phyloP scores from a whole-genome alignment of 805 yeast genomes.

The Ogataea paradorogensis region DNA sequence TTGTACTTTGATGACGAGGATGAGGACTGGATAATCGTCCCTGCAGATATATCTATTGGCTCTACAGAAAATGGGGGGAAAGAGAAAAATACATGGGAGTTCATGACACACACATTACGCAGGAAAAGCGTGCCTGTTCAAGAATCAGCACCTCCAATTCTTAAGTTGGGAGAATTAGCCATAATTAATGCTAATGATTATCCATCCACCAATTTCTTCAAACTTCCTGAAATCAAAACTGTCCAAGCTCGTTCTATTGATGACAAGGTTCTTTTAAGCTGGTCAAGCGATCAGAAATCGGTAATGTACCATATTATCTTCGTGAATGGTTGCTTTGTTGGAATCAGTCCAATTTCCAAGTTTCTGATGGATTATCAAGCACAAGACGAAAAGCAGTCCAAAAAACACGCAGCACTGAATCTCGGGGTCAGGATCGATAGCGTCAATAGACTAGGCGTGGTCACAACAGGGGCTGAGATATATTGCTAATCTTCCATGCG shows the following conservation, averaged over 20 bases:
- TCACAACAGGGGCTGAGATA: conserved; percentile 12
- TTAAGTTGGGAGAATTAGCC: conserved; percentile 25
- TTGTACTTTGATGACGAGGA: conserved; percentile 26
- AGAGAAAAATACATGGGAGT: background rate
- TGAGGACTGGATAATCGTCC: conserved; percentile 30
- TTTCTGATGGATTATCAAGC: conserved; percentile 9
- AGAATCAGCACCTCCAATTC: conserved; percentile 11
- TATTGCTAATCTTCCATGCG: background rate
- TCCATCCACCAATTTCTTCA: conserved; percentile 22
- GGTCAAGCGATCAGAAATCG: conserved; percentile 19
- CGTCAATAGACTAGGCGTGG: conserved; percentile 23
- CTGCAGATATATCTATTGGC: conserved; percentile 15
- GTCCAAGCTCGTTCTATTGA: background rate
- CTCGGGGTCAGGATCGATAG: conserved; percentile 23
- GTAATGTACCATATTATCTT: conserved; percentile 32
- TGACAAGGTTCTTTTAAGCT: conserved; percentile 15
- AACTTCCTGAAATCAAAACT: conserved; percentile 4
- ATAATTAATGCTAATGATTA: conserved; percentile 25
- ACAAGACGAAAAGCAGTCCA: background rate
- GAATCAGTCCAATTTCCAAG: conserved; percentile 19
- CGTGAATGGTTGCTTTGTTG: conserved; percentile 30
- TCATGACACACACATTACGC: background rate
- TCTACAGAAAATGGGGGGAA: conserved; percentile 14
- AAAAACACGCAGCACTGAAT: background rate
- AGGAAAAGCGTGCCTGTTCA: background rate